phyloP scores from a whole-genome alignment of 768 basidiomycete genomes.

The Leucocoprinus sp. region DNA sequence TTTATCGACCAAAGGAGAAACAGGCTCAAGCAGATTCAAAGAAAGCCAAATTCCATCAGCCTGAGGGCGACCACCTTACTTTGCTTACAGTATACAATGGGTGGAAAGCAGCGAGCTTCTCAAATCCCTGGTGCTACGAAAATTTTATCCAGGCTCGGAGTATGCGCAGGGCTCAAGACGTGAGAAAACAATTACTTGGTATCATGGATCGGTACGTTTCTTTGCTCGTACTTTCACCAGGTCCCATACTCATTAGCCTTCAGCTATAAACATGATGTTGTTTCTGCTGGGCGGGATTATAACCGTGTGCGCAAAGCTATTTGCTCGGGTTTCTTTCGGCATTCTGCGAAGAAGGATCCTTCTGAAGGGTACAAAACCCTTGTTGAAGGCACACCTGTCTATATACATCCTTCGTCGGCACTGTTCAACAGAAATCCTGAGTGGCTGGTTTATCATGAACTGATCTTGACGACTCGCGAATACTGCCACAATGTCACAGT shows the following conservation, averaged over 20 bases:
- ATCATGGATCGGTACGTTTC: constrained; percentile 90
- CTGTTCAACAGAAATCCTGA: constrained; percentile 96
- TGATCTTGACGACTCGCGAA: constrained; percentile 93
- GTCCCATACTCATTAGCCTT: neutral
- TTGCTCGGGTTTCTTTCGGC: constrained; percentile 95
- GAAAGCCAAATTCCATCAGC: constrained; percentile 99
- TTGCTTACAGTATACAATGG: constrained; percentile 94
- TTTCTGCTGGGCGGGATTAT: constrained; percentile 88
- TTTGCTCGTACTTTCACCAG: neutral
- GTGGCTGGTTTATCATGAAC: constrained; percentile 93
- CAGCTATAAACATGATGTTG: constrained; percentile 94
- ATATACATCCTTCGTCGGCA: constrained; percentile 95
- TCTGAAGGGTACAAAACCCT: constrained; percentile 98
- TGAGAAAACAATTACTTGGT: constrained; percentile 92
- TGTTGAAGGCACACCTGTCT: constrained; percentile 96
- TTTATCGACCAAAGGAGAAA: constrained; percentile 99
- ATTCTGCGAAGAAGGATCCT: constrained; percentile 97
- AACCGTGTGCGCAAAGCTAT: constrained; percentile 92
- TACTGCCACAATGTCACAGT: constrained; percentile 92
- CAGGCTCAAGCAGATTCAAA: constrained; percentile 99
- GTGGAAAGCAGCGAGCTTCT: constrained; percentile 95
- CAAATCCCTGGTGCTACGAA: constrained; percentile 98
- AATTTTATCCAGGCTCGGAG: constrained; percentile 98
- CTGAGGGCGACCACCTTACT: constrained; percentile 94
- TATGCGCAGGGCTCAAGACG: constrained; percentile 96